These are phyloP conservation scores for Ascochyta koolunga DNA, from an alignment of 2,329 filamentous ascomycete genomes.

Conservation along the genomic window DNA sequence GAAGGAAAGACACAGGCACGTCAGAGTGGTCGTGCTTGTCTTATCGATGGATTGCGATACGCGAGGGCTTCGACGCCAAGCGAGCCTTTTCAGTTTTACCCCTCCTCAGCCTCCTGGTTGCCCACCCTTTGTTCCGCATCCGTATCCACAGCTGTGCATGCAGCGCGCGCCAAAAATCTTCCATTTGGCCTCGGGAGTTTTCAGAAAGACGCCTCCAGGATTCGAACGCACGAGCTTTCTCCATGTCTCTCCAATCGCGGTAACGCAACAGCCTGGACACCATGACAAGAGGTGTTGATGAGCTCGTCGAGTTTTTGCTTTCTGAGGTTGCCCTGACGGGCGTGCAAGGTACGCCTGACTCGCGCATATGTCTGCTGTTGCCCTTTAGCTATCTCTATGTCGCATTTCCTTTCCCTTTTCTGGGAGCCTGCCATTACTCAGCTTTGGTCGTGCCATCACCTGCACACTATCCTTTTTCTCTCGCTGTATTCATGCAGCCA, in stretches of 20 bases:
- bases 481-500: not conserved
- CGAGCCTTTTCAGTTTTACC: slow-evolving; percentile 4
- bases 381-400: not conserved
- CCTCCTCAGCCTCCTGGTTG: slow-evolving; percentile 1
- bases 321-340: slow-evolving; percentile 65
- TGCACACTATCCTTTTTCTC: not conserved
- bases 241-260: slow-evolving; percentile 1
- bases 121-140: slow-evolving; percentile 7
- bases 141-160: slow-evolving; percentile 16
- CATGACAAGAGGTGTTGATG: slow-evolving; percentile 57
- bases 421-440: too few relatives aligned
- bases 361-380: slow-evolving; percentile 6
- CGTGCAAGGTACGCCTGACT: slow-evolving; percentile 58
- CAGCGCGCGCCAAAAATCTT: slow-evolving; percentile 7
- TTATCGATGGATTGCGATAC: slow-evolving; percentile 10
- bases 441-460: too few relatives aligned
- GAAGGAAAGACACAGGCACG: not conserved
- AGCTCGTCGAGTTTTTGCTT: slow-evolving; percentile 63
- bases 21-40: slow-evolving; percentile 1
- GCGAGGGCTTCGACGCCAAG: not conserved
- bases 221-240: slow-evolving; percentile 11
- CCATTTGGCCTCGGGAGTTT: not conserved
- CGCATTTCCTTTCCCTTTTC: not conserved
- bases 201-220: slow-evolving; percentile 1
- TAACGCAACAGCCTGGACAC: slow-evolving; percentile 20